phyloP scores from a whole-genome alignment of 179 eudicot species.

The Beta corolliflora region DNA sequence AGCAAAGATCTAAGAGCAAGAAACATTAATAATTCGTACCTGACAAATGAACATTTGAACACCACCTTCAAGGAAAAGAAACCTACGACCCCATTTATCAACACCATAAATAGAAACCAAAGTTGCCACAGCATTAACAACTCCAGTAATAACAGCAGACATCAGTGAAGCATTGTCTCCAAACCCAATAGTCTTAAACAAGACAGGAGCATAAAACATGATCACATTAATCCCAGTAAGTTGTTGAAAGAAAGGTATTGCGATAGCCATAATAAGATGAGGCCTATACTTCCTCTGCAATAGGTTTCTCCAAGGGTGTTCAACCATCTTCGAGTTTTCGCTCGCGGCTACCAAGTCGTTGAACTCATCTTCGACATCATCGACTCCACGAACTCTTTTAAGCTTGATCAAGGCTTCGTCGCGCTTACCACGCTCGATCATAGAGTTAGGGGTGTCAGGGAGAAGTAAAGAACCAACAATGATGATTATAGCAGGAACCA shows the following conservation, averaged over 20 bases:
- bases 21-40: neutral
- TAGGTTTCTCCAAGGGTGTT: constrained; percentile 25
- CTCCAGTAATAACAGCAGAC: constrained; percentile 27
- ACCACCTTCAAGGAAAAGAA: constrained; percentile 23
- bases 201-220: constrained; percentile 29
- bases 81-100: constrained; percentile 27
- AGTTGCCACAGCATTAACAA: constrained; percentile 21
- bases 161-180: constrained; percentile 22
- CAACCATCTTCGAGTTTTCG: constrained; percentile 22
- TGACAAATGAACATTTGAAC: constrained; percentile 21
- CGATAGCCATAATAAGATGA: constrained; percentile 17
- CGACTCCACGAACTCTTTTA: constrained; percentile 11
- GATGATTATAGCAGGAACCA: constrained; percentile 25
- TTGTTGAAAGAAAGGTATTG: constrained; percentile 24
- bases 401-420: constrained; percentile 14
- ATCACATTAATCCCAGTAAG: constrained; percentile 24
- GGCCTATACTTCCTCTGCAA: constrained; percentile 20
- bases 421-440: constrained; percentile 21
- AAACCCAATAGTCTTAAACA: constrained; percentile 31
- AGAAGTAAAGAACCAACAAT: constrained; percentile 15
- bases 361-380: constrained; percentile 16
- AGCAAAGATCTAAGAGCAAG: neutral
- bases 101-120: constrained; percentile 19
- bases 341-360: constrained; percentile 20
- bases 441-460: constrained; percentile 25